Evolutionary conservation across 1,139 yeast species (phyloP), one percentile per base, ranked within the genome.

Genomic region (Fermentozyma sake): DNA sequence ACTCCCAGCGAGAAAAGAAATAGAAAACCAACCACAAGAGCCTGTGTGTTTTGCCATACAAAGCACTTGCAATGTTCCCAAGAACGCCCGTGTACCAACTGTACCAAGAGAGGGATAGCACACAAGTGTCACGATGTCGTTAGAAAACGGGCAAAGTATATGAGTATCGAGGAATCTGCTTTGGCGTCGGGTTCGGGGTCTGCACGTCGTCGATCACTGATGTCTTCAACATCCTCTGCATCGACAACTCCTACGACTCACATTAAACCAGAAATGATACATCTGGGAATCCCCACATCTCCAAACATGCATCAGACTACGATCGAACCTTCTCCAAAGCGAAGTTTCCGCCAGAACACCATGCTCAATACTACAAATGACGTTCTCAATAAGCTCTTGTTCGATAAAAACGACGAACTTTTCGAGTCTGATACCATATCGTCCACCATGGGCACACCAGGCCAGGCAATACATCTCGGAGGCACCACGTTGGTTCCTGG

Each of bases 21-120:
- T 19, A 55, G 89, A 26, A 73, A 64, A 38, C 85, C 87, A 2
- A 76, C 81, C 2, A 58, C 73, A 12, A 63, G 80, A 25, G 91
- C 89, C 0, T 81, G 91, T 46, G 64, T 65, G 11, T 78, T 79
- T 46, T 81, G 89, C 48, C 86, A 80, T 46, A 57, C 65, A 18
- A 81, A 81, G 38, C 91, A 80, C 43, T 59, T 81, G 14, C 89
- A 80, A 41, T 81, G 89, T 48, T 55, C 64, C 14, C 55, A 65
- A 37, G 65, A 63, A 33, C 41, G 91, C 31, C 89, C 91, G 1
- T 81, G 89, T 45, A 68, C 66, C 39, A 81, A 81, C 47, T 81
- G 91, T 52, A 48, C 67, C 20, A 80, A 79, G 46, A 52, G 87
- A 31, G 72, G 75, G 17, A 48, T 74, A n/a, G 72, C 61, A 2